A percentile compares a stretch with the other conserved stretches of the same genome.
These are phyloP conservation scores for Termitomyces sp. DNA, from an alignment of 768 basidiomycete species.

Conservation along the genomic window DNA sequence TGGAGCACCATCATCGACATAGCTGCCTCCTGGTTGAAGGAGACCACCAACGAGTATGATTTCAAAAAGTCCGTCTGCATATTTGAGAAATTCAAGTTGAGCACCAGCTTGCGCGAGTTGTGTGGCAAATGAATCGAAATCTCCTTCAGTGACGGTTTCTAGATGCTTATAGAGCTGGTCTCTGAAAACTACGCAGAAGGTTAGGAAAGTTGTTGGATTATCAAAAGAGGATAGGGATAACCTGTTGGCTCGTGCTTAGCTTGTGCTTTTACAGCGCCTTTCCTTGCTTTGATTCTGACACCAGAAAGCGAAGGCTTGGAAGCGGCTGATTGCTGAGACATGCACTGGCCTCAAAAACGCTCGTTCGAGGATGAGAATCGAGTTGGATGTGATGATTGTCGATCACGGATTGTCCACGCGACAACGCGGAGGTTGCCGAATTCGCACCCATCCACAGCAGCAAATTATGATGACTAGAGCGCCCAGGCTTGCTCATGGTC, in stretches of 20 bases:
- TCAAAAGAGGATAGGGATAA: conserved; percentile 20
- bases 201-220: conserved; percentile 9
- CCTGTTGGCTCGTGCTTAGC: conserved; percentile 90
- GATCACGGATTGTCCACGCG: conserved; percentile 5
- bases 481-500: background rate
- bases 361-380: conserved; percentile 10
- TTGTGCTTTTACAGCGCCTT: conserved; percentile 87
- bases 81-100: conserved; percentile 93
- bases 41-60: conserved; percentile 93
- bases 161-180: conserved; percentile 91
- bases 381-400: background rate
- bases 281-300: conserved; percentile 90
- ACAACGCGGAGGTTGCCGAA: conserved; percentile 11
- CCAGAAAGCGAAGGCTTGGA: conserved; percentile 89
- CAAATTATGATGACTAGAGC: background rate
- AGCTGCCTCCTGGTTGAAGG: conserved; percentile 91
- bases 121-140: conserved; percentile 76
- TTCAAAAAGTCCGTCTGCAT: conserved; percentile 96
- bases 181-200: conserved; percentile 63
- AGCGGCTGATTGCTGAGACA: conserved; percentile 85
- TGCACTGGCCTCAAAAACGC: conserved; percentile 43
- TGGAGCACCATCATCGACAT: conserved; percentile 82
- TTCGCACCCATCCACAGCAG: background rate
- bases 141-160: conserved; percentile 71
- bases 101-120: conserved; percentile 91